phyloP scores from a whole-genome alignment of 495 filamentous ascomycete genomes.

The Penicillium taxi region DNA sequence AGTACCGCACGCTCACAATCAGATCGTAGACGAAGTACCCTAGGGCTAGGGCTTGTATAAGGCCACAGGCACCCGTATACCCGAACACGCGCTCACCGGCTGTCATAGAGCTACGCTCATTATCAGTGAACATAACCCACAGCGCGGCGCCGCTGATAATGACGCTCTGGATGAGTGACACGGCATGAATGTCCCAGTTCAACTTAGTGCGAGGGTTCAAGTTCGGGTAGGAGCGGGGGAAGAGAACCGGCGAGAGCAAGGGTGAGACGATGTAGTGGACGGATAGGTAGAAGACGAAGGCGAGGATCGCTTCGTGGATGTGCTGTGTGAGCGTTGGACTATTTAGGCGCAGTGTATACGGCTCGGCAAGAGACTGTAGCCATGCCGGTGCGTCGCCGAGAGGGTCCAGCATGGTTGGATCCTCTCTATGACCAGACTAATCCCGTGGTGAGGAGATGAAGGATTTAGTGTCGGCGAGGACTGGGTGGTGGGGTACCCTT shows the following conservation, averaged over 20 bases:
- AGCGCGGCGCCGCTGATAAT: conserved; percentile 72
- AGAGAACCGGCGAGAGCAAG: conserved; percentile 55
- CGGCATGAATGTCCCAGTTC: conserved; percentile 97
- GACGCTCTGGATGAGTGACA: conserved; percentile 77
- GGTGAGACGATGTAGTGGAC: conserved; percentile 71
- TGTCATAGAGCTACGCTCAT: conserved; percentile 66
- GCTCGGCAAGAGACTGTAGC: conserved; percentile 33
- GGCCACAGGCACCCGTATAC: conserved; percentile 72
- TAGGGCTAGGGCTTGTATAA: conserved; percentile 75
- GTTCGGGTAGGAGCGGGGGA: conserved; percentile 62
- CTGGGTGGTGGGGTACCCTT: no score
- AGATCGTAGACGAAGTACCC: conserved; percentile 98
- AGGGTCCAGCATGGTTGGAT: conserved; percentile 41
- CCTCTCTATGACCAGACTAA: conserved; percentile 5
- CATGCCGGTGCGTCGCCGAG: conserved; percentile 39
- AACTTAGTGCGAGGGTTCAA: conserved; percentile 61
- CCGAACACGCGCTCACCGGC: conserved; percentile 77
- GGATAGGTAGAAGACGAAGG: conserved; percentile 67
- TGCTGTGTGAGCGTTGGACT: conserved; percentile 73
- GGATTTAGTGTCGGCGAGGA: no score
- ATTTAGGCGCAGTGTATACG: conserved; percentile 41
- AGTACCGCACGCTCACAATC: conserved; percentile 58
- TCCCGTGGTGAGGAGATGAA: no score
- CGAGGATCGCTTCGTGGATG: conserved; percentile 76
- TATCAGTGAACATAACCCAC: conserved; percentile 74